Percentiles rank a stretch among this genome's conserved stretches.
These are phyloP conservation scores for Mucor circinelloides DNA, from an alignment of 371 early-diverging fungal species.

Conservation along the genomic window DNA sequence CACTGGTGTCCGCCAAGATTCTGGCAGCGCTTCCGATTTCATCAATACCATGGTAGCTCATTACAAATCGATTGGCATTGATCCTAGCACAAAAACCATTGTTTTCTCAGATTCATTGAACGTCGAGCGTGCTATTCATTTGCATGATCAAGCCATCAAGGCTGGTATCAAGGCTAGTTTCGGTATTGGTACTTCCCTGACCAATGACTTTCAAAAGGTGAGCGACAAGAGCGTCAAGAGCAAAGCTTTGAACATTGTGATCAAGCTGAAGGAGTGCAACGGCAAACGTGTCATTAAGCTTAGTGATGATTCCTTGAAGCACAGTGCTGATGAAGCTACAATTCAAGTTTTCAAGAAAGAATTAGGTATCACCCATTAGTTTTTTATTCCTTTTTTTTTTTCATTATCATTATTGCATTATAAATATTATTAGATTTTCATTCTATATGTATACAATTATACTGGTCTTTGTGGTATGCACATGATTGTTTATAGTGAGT, in stretches of 20 bases:
- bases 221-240: slow-evolving; percentile 42
- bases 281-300: slow-evolving; percentile 71
- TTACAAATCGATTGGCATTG: slow-evolving; percentile 60
- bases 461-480: background rate
- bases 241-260: slow-evolving; percentile 74
- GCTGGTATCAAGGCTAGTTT: slow-evolving; percentile 62
- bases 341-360: slow-evolving; percentile 49
- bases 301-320: slow-evolving; percentile 70
- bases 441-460: background rate
- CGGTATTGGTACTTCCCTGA: slow-evolving; percentile 81
- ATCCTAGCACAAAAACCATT: slow-evolving; percentile 62
- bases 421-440: background rate
- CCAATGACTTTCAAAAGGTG: slow-evolving; percentile 65
- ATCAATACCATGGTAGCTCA: slow-evolving; percentile 57
- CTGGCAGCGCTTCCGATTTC: slow-evolving; percentile 68
- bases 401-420: background rate
- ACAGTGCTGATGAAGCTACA: slow-evolving; percentile 60
- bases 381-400: background rate
- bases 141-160: slow-evolving; percentile 48
- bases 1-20: slow-evolving; percentile 75
- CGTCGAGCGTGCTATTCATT: slow-evolving; percentile 52
- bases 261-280: slow-evolving; percentile 68
- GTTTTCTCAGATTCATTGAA: slow-evolving; percentile 76
- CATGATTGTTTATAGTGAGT: background rate
- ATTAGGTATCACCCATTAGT: slow-evolving; percentile 31